Base-by-base conservation (phyloP, 148 eudicot species). In the Heliamphora exappendiculata region DNA sequence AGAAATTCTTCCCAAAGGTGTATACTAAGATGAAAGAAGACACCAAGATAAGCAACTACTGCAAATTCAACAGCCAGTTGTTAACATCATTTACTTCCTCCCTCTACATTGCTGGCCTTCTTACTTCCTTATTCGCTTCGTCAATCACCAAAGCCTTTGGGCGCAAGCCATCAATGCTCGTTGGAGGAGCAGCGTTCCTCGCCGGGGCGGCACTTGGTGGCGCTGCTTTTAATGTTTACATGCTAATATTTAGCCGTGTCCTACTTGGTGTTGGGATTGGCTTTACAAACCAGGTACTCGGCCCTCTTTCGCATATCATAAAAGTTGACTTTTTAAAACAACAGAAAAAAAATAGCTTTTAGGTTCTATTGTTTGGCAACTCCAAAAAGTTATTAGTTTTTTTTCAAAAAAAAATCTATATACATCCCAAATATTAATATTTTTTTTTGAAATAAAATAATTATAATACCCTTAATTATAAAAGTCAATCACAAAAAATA, bases 71-170 rank as follows among this genome's bases (percentile, higher is more conserved):
- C 59, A 70, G 74, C 74, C 74, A 70, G 20, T 2, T 70, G 59
- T 42, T 70, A 42, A 70, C 74, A 4, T 29, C 34, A 70, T 70
- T 70, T 59, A 70, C 59, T 7, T 70, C 83, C 33, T 84, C 86
- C 72, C 67, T 78, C 17, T 84, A 77, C 59, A 50, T 84, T 28
- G 78, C 86, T 63, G 83, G 86, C 66, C 79, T 84, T n/a, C 69
- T 84, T 74, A 81, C 83, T 47, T 80, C 86, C 22, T 55, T 84
- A 53, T 22, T 84, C n/a, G 81, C 83, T 64, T 83, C 86, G 9
- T 53, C 51, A 0, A 59, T 49, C 51, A 84, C 79, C 34, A 77
- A 65, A 70, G 50, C 72, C 34, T 84, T 80, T 74, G 86, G 86
- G 19, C 86, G 83, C 45, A 84, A 80, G 70, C 77, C 76, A 34